Conservation (phyloP, 805 yeast genomes). For the Wickerhamiella parazyma region DNA sequence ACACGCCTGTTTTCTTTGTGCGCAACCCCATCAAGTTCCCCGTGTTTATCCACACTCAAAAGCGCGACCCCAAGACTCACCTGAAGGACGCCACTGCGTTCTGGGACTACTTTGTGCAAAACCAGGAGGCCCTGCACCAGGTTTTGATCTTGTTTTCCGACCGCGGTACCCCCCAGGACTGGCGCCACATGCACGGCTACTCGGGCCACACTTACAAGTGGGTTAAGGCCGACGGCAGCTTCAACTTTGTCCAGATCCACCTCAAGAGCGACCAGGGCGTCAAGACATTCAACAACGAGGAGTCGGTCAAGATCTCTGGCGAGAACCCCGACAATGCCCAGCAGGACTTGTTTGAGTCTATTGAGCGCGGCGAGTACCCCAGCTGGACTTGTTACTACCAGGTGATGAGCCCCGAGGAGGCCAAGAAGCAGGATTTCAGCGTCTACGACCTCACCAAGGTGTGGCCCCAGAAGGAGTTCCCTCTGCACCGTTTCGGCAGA, state of each 20-base stretch:
- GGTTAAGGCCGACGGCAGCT: constrained; percentile 36
- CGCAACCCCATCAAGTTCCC: constrained; percentile 55
- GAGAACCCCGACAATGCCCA: constrained; percentile 39
- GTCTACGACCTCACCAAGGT: constrained; percentile 43
- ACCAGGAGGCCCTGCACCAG: constrained; percentile 46
- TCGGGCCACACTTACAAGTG: constrained; percentile 54
- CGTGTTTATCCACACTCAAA: constrained; percentile 53
- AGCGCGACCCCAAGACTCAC: constrained; percentile 53
- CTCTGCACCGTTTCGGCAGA: constrained; percentile 42
- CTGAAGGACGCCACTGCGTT: constrained; percentile 40
- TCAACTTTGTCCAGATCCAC: constrained; percentile 46
- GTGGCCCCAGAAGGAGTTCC: constrained; percentile 46
- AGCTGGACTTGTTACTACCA: constrained; percentile 42
- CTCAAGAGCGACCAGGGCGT: constrained; percentile 38
- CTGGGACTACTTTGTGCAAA: constrained; percentile 46
- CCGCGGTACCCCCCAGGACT: constrained; percentile 44
- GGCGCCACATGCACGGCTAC: constrained; percentile 47
- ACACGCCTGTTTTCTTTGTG: constrained; percentile 54
- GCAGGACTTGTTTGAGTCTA: constrained; percentile 33
- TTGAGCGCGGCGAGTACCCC: constrained; percentile 38
- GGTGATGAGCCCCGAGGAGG: constrained; percentile 45
- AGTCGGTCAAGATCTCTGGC: constrained; percentile 36
- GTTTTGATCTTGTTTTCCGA: constrained; percentile 43
- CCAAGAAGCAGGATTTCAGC: constrained; percentile 35
- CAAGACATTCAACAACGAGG: constrained; percentile 32